Evolutionary conservation across 345 rosid genomes (phyloP).

Genomic region (Acer negundo): DNA sequence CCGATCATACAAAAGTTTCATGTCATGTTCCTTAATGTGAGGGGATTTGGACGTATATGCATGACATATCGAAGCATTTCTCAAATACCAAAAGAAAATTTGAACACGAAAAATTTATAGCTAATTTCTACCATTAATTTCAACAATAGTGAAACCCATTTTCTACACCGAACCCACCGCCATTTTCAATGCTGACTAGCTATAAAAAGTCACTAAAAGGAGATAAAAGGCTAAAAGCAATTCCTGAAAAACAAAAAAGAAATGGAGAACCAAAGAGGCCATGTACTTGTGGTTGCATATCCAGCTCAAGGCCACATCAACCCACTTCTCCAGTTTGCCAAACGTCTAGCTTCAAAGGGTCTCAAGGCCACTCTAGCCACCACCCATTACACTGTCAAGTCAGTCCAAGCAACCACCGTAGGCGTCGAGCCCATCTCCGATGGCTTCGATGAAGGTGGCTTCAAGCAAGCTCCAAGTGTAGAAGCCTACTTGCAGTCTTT

Average conservation of each 20-base stretch:
- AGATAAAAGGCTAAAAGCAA: too few species aligned
- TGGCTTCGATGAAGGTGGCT: conserved; percentile 44
- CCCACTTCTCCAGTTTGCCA: conserved; percentile 46
- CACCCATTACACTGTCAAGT: conserved; percentile 33
- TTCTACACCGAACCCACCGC: not conserved
- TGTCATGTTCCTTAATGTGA: too few species aligned
- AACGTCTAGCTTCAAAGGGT: conserved; percentile 42
- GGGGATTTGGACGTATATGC: too few species aligned
- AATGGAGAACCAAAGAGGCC: conserved; percentile 29
- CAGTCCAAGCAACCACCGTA: conserved; percentile 22
- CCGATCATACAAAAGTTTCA: too few species aligned
- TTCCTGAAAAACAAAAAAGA: not conserved
- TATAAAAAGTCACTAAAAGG: not conserved
- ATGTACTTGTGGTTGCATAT: conserved; percentile 34
- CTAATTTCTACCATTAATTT: not conserved
- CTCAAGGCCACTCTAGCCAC: conserved; percentile 39
- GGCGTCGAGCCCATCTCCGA: conserved; percentile 42
- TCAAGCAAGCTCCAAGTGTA: conserved; percentile 32
- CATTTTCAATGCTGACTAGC: not conserved
- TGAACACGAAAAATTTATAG: too few species aligned
- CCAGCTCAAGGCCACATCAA: conserved; percentile 53
- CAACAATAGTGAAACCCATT: not conserved
- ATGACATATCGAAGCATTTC: too few species aligned
- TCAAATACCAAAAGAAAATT: too few species aligned
- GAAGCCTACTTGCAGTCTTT: conserved; percentile 42